phyloP scores from a whole-genome alignment of 2,329 filamentous ascomycete genomes.

The Paecilomyces dactylethromorphus region DNA sequence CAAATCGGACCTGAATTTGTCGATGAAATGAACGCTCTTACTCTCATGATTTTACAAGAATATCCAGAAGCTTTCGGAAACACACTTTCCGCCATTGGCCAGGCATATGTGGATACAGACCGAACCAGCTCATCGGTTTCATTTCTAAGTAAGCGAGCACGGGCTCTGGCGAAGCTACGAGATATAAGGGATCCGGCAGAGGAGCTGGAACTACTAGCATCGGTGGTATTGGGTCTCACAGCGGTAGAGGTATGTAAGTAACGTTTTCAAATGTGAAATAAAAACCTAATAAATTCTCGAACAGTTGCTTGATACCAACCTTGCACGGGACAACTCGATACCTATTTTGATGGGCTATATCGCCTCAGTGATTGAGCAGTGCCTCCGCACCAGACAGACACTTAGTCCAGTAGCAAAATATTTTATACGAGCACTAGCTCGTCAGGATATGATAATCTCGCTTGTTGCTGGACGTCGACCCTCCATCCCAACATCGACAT shows the following conservation, averaged over 20 bases:
- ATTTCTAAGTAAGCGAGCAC: constrained; percentile 19
- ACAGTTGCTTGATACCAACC: constrained; percentile 15
- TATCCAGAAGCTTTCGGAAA: constrained; percentile 21
- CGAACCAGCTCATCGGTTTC: constrained; percentile 9
- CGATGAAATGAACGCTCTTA: constrained; percentile 25
- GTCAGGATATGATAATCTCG: constrained; percentile 25
- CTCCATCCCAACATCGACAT: constrained; percentile 16
- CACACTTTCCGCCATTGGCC: constrained; percentile 22
- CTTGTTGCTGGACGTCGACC: constrained; percentile 16
- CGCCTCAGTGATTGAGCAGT: constrained; percentile 16
- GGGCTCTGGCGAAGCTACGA: constrained; percentile 19
- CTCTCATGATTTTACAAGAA: constrained; percentile 20
- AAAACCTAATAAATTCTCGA: not conserved
- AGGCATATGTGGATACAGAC: constrained; percentile 17
- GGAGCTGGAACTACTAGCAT: constrained; percentile 20
- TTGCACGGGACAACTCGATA: constrained; percentile 16
- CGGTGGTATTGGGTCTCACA: constrained; percentile 20
- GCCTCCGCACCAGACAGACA: constrained; percentile 10
- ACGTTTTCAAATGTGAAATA: not conserved
- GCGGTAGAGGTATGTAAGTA: constrained; percentile 20
- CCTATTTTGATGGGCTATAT: constrained; percentile 5
- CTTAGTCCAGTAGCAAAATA: constrained; percentile 23
- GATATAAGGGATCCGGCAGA: constrained; percentile 12
- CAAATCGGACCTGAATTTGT: constrained; percentile 24
- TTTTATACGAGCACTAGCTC: constrained; percentile 23